Evolutionary conservation across 208 protist species (phyloP), one percentile per base, ranked within the genome.

Genomic region (Wallacemonas collosoma): DNA sequence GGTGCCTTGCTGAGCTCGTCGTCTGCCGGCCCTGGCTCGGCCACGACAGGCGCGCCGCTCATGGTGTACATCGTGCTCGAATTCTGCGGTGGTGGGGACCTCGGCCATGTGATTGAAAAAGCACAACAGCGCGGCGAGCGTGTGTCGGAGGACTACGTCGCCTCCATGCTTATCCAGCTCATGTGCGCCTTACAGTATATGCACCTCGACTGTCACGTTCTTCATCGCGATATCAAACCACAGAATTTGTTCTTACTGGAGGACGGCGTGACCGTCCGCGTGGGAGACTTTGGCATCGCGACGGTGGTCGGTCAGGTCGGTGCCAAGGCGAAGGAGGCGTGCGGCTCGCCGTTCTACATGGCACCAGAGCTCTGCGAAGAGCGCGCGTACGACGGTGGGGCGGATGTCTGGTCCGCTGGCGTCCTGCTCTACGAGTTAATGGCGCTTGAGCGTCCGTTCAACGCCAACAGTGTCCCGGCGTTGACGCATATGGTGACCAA

Each of bases 341-440:
- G 90, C 57, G 94, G 94, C 36, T 95, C 94, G 43, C 92, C 94
- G 14, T 90, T 89, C 71, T 97, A 95, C 83, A 90, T 97, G 76
- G 91, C 98, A 7, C 94, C 97, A 15, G 97, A 99, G 82, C 80
- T 99, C 56, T 84, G 98, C 36, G 70, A 88, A 71, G 86, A 95
- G 45, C 77, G 80, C 15, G 78, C 81, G 1, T 98, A 99, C 85
- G 94, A 94, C 67, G 93, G 92, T 45, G 89, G 84, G 36, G 96
- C 97, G 1, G 98, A 99, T 72, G 94, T 98, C 79, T 99, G 98
- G 98, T 91, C 87, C 6, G 80, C 96, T 48, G 98, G 98, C 35
- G 95, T 98, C 2, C 62, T 98, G 8, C 74, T 98, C 7, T 99
- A 98, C 72, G 93, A 98, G 72, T 82, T 98, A 76, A 81, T 98